These are phyloP conservation scores for Sugiyamaella castrensis DNA, from an alignment of 1,139 yeast genomes.

Conservation along the genomic window DNA sequence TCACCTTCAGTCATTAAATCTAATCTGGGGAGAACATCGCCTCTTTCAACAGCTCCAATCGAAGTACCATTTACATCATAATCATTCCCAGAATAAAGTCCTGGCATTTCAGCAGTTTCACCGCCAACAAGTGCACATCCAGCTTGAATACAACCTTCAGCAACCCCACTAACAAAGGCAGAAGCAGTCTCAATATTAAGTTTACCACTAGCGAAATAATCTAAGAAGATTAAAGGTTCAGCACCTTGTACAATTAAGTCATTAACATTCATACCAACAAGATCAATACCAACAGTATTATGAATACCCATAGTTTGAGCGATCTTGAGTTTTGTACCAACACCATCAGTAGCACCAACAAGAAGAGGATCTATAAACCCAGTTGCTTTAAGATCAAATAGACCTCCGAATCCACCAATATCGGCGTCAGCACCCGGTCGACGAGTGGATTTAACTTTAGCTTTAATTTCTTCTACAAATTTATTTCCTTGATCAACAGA, in stretches of 20 bases:
- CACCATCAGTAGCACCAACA: conserved; percentile 99
- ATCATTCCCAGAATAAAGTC: conserved; percentile 92
- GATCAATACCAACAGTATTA: conserved; percentile 95
- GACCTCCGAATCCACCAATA: conserved; percentile 98
- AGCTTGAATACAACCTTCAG: conserved; percentile 90
- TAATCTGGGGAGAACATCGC: conserved; percentile 67
- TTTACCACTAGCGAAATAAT: conserved; percentile 94
- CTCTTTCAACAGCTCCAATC: conserved; percentile 93
- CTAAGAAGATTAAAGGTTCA: conserved; percentile 92
- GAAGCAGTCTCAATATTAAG: conserved; percentile 82
- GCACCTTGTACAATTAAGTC: conserved; percentile 99
- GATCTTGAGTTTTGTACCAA: conserved; percentile 93
- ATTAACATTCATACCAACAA: conserved; percentile 98
- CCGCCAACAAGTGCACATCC: conserved; percentile 99
- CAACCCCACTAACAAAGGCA: conserved; percentile 90
- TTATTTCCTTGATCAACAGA: conserved; percentile 93
- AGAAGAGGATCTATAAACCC: conserved; percentile 79
- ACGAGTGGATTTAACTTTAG: conserved; percentile 87
- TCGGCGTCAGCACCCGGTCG: conserved; percentile 97
- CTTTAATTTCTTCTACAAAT: conserved; percentile 86
- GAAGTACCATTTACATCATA: conserved; percentile 99
- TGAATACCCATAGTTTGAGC: conserved; percentile 90
- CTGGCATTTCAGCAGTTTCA: conserved; percentile 99
- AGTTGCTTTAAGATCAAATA: conserved; percentile 84
- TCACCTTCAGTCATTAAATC: conserved; percentile 72